phyloP scores from a whole-genome alignment of 1,284 basidiomycete genomes.

The Wallemia mellicola region DNA sequence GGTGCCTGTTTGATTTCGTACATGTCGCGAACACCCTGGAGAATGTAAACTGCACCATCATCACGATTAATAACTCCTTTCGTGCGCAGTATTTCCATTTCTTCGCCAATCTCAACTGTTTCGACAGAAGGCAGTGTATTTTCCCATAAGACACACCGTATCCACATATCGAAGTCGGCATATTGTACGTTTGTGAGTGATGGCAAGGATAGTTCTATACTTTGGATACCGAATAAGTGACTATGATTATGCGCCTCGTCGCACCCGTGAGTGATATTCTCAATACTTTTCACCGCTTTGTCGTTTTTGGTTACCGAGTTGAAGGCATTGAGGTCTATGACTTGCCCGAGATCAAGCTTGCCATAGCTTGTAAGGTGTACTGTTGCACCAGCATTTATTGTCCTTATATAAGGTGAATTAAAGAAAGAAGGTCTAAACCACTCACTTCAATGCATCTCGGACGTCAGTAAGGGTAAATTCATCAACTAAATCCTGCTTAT shows the following conservation, averaged over 20 bases:
- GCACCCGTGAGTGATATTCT: background rate
- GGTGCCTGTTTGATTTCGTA: slow-evolving; percentile 35
- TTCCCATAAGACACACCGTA: slow-evolving; percentile 52
- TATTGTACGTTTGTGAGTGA: slow-evolving; percentile 17
- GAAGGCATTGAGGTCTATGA: slow-evolving; percentile 56
- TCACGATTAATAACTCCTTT: slow-evolving; percentile 38
- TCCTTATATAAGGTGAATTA: slow-evolving; percentile 10
- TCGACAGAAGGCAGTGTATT: slow-evolving; percentile 7
- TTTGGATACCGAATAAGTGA: slow-evolving; percentile 39
- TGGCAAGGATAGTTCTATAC: slow-evolving; percentile 34
- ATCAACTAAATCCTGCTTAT: slow-evolving; percentile 48
- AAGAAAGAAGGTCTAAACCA: background rate
- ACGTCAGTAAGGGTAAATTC: slow-evolving; percentile 11
- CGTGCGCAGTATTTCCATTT: slow-evolving; percentile 34
- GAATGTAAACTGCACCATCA: slow-evolving; percentile 28
- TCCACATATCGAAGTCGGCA: slow-evolving; percentile 34
- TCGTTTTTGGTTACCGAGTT: slow-evolving; percentile 13
- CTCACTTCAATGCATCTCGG: background rate
- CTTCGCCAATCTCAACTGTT: background rate
- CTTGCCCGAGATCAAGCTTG: slow-evolving; percentile 30
- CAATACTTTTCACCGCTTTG: slow-evolving; percentile 1
- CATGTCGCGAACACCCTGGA: slow-evolving; percentile 60
- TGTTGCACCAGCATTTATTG: slow-evolving; percentile 43
- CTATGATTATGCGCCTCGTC: background rate
- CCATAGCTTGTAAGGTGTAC: slow-evolving; percentile 37